Conservation (phyloP, 2,329 filamentous ascomycete species). For the Ceratocystis cubensis region DNA sequence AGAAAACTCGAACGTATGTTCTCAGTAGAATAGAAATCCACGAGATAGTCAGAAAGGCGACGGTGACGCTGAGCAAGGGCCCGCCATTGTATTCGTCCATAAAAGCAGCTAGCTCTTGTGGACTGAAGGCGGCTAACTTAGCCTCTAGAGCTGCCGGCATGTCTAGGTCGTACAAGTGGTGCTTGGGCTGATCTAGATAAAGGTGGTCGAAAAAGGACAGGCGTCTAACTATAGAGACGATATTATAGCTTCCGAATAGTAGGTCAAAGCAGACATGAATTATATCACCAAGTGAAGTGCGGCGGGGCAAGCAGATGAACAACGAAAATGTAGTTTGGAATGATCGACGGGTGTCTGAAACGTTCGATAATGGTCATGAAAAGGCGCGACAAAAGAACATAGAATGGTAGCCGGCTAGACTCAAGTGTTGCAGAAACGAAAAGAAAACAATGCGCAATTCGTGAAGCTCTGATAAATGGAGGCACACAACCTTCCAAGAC, state of each 20-base stretch:
- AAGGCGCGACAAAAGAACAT: not conserved
- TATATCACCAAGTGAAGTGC: not conserved
- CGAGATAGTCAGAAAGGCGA: conserved; percentile 31
- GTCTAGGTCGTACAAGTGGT: not conserved
- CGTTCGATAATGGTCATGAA: not conserved
- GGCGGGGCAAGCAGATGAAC: not conserved
- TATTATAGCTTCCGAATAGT: not conserved
- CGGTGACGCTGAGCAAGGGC: conserved; percentile 29
- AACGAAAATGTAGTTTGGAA: not conserved
- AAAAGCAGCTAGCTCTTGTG: conserved; percentile 23
- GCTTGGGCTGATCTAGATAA: not conserved
- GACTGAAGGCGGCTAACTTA: not conserved
- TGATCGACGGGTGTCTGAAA: not conserved
- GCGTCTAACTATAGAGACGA: not conserved
- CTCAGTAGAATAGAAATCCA: conserved; percentile 34
- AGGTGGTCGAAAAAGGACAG: not conserved
- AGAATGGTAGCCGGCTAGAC: not conserved
- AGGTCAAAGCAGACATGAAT: not conserved
- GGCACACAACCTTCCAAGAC: not conserved
- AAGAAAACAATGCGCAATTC: not conserved
- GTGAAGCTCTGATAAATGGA: not conserved
- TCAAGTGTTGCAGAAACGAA: not conserved
- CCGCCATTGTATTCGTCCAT: conserved; percentile 31
- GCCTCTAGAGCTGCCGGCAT: conserved; percentile 2
- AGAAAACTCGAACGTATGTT: conserved; percentile 33